Evolutionary conservation across 129 eudicot genomes (phyloP).

Genomic region (Pseudognaphalium luteoalbum): DNA sequence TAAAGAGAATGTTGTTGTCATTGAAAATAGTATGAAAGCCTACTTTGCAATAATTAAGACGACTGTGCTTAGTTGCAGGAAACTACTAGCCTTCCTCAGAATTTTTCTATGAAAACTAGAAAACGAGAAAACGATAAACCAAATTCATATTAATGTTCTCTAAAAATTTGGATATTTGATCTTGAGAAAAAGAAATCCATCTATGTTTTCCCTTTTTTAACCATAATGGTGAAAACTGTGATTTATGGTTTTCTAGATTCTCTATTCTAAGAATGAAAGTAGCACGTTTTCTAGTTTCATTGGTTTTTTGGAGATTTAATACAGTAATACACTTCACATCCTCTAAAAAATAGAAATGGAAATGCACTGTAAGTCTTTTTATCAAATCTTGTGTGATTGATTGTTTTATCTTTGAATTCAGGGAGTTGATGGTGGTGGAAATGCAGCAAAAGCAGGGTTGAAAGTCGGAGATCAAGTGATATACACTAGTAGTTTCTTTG

Average conservation of each 20-base stretch:
- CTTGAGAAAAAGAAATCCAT: too few relatives aligned
- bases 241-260: too few relatives aligned
- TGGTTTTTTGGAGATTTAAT: not conserved
- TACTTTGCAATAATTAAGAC: too few relatives aligned
- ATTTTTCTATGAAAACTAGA: not conserved
- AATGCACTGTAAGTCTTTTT: not conserved
- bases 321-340: not conserved
- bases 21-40: not conserved
- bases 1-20: not conserved
- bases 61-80: not conserved
- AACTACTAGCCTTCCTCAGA: not conserved
- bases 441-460: conserved; percentile 93
- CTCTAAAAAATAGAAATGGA: not conserved
- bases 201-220: too few relatives aligned
- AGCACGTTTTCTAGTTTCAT: too few relatives aligned
- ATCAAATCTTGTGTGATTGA: not conserved
- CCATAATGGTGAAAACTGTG: too few relatives aligned
- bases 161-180: too few relatives aligned
- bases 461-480: conserved; percentile 91
- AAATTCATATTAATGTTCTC: not conserved
- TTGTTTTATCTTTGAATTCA: conserved; percentile 20
- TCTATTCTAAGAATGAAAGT: too few relatives aligned
- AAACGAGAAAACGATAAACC: too few relatives aligned
- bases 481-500: conserved; percentile 97
- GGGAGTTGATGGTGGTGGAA: conserved; percentile 90